Evolutionary conservation across 805 yeast species (phyloP).

Genomic region (Spathaspora arborariae): DNA sequence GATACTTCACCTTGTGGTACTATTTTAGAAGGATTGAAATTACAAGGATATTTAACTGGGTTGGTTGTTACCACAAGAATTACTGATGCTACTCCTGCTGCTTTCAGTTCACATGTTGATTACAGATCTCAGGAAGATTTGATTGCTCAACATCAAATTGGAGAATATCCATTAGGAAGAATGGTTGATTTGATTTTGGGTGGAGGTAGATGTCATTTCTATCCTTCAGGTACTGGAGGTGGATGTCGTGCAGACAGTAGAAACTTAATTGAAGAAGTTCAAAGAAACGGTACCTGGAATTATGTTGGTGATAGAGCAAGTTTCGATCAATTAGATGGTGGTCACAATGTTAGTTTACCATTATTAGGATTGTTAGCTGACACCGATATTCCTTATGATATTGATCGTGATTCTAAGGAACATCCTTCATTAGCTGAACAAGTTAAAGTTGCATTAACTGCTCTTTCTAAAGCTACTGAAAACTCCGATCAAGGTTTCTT

Average conservation of each 20-base stretch:
- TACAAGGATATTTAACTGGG: slow-evolving; percentile 79
- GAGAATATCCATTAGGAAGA: slow-evolving; percentile 74
- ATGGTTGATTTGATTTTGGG: slow-evolving; percentile 83
- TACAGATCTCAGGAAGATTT: slow-evolving; percentile 74
- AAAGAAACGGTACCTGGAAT: slow-evolving; percentile 51
- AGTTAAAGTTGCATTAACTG: slow-evolving; percentile 67
- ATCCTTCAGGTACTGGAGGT: slow-evolving; percentile 48
- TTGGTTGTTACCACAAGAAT: slow-evolving; percentile 88
- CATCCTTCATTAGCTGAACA: slow-evolving; percentile 81
- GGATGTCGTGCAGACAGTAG: slow-evolving; percentile 71
- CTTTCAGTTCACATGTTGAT: slow-evolving; percentile 78
- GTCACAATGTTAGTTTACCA: slow-evolving; percentile 69
- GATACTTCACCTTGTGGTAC: slow-evolving; percentile 78
- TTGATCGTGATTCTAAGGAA: slow-evolving; percentile 60
- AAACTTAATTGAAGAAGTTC: slow-evolving; percentile 65
- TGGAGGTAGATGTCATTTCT: slow-evolving; percentile 86
- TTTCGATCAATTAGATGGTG: slow-evolving; percentile 53
- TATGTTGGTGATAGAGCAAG: slow-evolving; percentile 56
- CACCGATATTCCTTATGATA: slow-evolving; percentile 77
- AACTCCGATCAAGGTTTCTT: slow-evolving; percentile 83
- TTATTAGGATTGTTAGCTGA: slow-evolving; percentile 72
- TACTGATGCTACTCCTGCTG: slow-evolving; percentile 95
- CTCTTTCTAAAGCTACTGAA: slow-evolving; percentile 61
- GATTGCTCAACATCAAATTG: slow-evolving; percentile 86
- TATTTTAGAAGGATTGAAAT: slow-evolving; percentile 79